phyloP scores from a whole-genome alignment of 345 rosid genomes.

The Gynandropsis gynandra region DNA sequence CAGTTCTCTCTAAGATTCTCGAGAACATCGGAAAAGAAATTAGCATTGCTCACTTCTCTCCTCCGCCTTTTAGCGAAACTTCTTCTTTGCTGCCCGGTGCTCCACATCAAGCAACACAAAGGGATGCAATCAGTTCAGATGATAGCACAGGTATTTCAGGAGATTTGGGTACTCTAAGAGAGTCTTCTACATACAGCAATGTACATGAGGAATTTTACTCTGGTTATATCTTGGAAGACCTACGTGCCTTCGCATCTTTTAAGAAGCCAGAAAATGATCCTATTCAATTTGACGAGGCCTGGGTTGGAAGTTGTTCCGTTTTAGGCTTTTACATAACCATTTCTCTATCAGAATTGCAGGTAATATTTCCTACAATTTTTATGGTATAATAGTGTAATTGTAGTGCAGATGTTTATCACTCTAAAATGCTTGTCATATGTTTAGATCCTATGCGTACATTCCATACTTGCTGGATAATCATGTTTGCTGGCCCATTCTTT shows the following conservation, averaged over 20 bases:
- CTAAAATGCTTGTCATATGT: neutral
- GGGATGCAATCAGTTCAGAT: constrained; percentile 30
- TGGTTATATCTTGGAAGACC: constrained; percentile 54
- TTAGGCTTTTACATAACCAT: constrained; percentile 63
- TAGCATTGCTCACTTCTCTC: constrained; percentile 49
- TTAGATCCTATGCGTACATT: constrained; percentile 14
- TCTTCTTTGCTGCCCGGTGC: constrained; percentile 35
- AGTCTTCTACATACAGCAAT: constrained; percentile 19
- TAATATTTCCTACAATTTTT: constrained; percentile 21
- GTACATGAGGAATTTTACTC: constrained; percentile 26
- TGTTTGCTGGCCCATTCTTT: constrained; percentile 25
- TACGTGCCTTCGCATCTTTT: constrained; percentile 42
- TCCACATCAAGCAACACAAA: constrained; percentile 27
- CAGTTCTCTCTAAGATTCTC: constrained; percentile 58
- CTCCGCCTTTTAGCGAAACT: constrained; percentile 34
- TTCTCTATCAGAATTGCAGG: constrained; percentile 71
- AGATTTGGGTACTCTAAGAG: constrained; percentile 25
- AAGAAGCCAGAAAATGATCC: constrained; percentile 36
- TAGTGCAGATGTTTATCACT: constrained; percentile 6
- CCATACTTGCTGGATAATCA: constrained; percentile 12
- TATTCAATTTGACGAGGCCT: constrained; percentile 35
- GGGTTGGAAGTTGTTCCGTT: constrained; percentile 64
- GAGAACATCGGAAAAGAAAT: constrained; percentile 37
- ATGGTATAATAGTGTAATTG: constrained; percentile 7
- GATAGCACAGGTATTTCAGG: constrained; percentile 36